These are phyloP conservation scores for Periglandula ipomoeae DNA, from an alignment of 2,329 filamentous ascomycete genomes.

Conservation along the genomic window DNA sequence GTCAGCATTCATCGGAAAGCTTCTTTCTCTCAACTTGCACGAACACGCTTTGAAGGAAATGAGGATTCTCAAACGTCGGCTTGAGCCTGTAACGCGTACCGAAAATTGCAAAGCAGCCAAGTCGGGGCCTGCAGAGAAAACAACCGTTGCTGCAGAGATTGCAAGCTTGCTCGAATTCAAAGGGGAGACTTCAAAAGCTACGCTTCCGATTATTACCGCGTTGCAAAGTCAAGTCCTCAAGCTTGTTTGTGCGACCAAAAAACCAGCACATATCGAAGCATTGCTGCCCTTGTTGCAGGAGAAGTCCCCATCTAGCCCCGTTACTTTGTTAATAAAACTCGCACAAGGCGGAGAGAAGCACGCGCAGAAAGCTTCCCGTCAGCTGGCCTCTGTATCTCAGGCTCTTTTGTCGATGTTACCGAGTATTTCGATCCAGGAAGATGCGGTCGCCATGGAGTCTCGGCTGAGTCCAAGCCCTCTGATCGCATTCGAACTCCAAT, in stretches of 20 bases:
- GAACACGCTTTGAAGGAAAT: constrained; percentile 63
- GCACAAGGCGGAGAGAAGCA: constrained; percentile 34
- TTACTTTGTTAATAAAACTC: constrained; percentile 43
- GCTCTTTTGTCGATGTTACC: constrained; percentile 57
- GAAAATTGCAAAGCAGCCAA: constrained; percentile 24
- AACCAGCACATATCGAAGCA: constrained; percentile 49
- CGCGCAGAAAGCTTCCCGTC: constrained; percentile 50
- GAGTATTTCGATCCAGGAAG: constrained; percentile 55
- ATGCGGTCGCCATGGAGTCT: constrained; percentile 43
- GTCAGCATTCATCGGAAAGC: constrained; percentile 57
- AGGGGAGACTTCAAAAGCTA: constrained; percentile 30
- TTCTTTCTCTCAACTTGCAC: constrained; percentile 55
- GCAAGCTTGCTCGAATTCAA: constrained; percentile 55
- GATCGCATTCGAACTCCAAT: constrained; percentile 53
- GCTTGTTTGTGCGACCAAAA: constrained; percentile 51
- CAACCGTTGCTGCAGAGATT: constrained; percentile 26
- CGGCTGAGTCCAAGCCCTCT: constrained; percentile 47
- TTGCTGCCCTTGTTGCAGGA: constrained; percentile 46
- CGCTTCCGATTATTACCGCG: constrained; percentile 47
- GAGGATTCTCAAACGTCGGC: constrained; percentile 51
- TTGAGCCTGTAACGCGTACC: constrained; percentile 34
- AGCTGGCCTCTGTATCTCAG: constrained; percentile 59
- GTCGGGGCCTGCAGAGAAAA: constrained; percentile 19
- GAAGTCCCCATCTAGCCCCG: constrained; percentile 45
- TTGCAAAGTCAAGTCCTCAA: constrained; percentile 58